phyloP scores from a whole-genome alignment of 2,329 filamentous ascomycete genomes.

The Calonectria multiphialidica region DNA sequence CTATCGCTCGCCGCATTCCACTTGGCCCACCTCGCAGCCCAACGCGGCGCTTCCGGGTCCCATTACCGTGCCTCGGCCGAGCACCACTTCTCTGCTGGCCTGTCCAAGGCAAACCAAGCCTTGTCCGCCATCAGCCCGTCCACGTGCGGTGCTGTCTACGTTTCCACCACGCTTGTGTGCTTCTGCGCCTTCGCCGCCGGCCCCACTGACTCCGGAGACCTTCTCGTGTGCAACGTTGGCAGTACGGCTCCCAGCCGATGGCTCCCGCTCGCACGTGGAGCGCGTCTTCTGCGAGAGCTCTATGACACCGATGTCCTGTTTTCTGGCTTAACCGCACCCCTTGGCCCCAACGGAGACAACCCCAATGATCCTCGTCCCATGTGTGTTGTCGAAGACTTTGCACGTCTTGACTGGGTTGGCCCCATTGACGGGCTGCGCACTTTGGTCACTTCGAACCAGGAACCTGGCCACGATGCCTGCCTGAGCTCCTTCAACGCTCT shows the following conservation, averaged over 20 bases:
- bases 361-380: background rate
- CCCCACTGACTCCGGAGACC: background rate
- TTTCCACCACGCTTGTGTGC: slow-evolving; percentile 10
- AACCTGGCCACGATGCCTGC: slow-evolving; percentile 32
- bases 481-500: background rate
- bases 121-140: background rate
- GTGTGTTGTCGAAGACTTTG: background rate
- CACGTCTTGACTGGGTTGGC: slow-evolving; percentile 30
- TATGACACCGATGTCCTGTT: background rate
- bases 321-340: background rate
- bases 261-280: background rate
- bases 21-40: background rate
- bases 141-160: slow-evolving; percentile 8
- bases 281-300: background rate
- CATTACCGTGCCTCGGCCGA: background rate
- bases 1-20: slow-evolving; percentile 6
- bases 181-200: slow-evolving; percentile 8
- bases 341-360: background rate
- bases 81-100: background rate
- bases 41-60: background rate
- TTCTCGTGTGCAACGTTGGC: slow-evolving; percentile 1
- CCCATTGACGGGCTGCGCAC: slow-evolving; percentile 34
- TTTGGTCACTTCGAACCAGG: slow-evolving; percentile 36
- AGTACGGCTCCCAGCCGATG: background rate
- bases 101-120: background rate